Conservation (phyloP, 257 asterid genomes). For the Datura wrightii region DNA sequence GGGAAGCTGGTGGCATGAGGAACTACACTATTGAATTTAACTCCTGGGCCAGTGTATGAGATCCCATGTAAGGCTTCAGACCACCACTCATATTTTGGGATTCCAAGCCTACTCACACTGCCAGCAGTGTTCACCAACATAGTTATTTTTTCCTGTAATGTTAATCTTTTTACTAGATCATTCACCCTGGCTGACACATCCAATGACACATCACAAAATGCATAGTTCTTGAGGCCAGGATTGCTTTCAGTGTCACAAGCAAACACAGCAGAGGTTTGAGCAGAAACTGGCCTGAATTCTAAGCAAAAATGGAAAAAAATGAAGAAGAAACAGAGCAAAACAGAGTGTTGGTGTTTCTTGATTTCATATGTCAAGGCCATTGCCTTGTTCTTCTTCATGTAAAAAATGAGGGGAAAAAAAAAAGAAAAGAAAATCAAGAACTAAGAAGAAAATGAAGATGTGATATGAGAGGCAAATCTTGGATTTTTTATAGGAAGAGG, state of each 20-base stretch:
- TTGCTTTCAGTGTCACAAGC: slow-evolving; percentile 63
- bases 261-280: slow-evolving; percentile 55
- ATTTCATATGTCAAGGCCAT: slow-evolving; percentile 47
- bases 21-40: slow-evolving; percentile 50
- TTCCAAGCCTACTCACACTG: slow-evolving; percentile 65
- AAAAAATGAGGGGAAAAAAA: background rate
- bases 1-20: slow-evolving; percentile 90
- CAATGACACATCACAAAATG: slow-evolving; percentile 67
- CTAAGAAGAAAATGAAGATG: background rate
- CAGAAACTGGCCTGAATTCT: slow-evolving; percentile 27
- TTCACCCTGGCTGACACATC: slow-evolving; percentile 50
- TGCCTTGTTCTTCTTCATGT: slow-evolving; percentile 43
- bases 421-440: background rate
- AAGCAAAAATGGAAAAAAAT: background rate
- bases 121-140: slow-evolving; percentile 57
- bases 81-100: slow-evolving; percentile 86
- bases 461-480: slow-evolving; percentile 21
- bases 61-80: slow-evolving; percentile 87
- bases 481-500: slow-evolving; percentile 44
- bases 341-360: slow-evolving; percentile 36
- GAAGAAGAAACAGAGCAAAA: slow-evolving; percentile 45
- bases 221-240: slow-evolving; percentile 54
- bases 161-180: slow-evolving; percentile 57
- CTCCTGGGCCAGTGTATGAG: slow-evolving; percentile 65
- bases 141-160: slow-evolving; percentile 73